phyloP scores from a whole-genome alignment of 192 early-diverging fungal genomes.

The Tieghemiomyces parasiticus region DNA sequence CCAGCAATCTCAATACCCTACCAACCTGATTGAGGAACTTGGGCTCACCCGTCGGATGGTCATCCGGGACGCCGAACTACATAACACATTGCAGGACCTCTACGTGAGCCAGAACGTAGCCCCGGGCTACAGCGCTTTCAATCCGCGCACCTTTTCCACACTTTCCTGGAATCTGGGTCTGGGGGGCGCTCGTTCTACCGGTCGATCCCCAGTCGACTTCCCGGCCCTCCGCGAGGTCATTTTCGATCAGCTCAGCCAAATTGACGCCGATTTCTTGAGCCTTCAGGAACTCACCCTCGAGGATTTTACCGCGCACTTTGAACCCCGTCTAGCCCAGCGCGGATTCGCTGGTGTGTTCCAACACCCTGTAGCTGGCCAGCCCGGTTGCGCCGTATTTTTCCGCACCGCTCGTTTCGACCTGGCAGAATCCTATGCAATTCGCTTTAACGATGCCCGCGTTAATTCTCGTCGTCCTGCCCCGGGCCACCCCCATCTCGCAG shows the following conservation, averaged over 20 bases:
- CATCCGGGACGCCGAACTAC: constrained; percentile 5
- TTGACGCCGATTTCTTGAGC: constrained; percentile 6
- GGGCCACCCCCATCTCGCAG: background rate
- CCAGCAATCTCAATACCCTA: background rate
- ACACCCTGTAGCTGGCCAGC: background rate
- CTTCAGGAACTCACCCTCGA: constrained; percentile 1
- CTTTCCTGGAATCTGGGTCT: constrained; percentile 6
- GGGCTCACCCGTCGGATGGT: constrained; percentile 7
- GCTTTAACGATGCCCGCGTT: constrained; percentile 7
- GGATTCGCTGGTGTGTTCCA: constrained; percentile 9
- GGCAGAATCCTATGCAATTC: constrained; percentile 10
- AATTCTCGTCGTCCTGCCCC: background rate
- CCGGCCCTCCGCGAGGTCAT: background rate
- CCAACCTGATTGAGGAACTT: too few species aligned
- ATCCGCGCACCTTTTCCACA: constrained; percentile 7
- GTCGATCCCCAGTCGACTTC: too few species aligned
- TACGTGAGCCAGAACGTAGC: background rate
- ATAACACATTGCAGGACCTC: background rate
- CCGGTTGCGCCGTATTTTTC: constrained; percentile 9
- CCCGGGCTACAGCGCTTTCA: constrained; percentile 2
- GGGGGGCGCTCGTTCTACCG: background rate
- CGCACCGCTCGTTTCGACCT: constrained; percentile 4
- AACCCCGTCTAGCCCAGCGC: constrained; percentile 5
- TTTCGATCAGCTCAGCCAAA: constrained; percentile 4
- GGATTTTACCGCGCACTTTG: constrained; percentile 10